Evolutionary conservation across 169 alveolate genomes (phyloP).

Genomic region (Plasmodium gaboni): DNA sequence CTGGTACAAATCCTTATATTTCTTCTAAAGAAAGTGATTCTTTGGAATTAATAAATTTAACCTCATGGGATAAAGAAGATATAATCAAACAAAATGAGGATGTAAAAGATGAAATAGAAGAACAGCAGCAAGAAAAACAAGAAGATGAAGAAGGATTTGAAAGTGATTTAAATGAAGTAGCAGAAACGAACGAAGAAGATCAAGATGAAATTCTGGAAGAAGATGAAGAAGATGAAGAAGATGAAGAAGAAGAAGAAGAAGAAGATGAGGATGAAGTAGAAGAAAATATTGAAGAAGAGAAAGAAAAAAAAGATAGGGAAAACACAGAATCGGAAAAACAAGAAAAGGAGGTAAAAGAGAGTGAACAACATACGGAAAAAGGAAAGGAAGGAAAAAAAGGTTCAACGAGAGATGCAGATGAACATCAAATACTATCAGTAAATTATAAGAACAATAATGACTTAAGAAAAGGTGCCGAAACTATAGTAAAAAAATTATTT

Average conservation of each 20-base stretch:
- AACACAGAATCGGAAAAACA: no score
- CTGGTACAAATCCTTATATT: no score
- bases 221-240: neutral
- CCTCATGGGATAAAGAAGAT: no score
- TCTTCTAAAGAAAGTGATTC: no score
- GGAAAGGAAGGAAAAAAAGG: neutral
- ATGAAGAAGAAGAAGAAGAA: neutral
- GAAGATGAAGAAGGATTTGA: slow-evolving; percentile 4
- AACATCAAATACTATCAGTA: neutral
- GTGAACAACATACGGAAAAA: neutral
- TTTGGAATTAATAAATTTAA: no score
- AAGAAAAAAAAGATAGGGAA: no score
- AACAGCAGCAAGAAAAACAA: neutral
- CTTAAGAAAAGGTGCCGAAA: neutral
- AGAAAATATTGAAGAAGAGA: no score
- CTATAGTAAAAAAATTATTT: neutral
- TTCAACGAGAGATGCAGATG: neutral
- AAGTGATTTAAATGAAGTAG: neutral
- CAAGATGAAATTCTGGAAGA: neutral
- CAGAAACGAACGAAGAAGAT: neutral
- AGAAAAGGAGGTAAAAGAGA: no score
- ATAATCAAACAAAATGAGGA: neutral
- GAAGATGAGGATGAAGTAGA: neutral
- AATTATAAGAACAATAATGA: neutral
- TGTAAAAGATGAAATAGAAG: neutral